Evolutionary conservation across 805 yeast genomes (phyloP), one percentile per base, ranked within the genome.

Genomic region (Candida khao-thaluensis): DNA sequence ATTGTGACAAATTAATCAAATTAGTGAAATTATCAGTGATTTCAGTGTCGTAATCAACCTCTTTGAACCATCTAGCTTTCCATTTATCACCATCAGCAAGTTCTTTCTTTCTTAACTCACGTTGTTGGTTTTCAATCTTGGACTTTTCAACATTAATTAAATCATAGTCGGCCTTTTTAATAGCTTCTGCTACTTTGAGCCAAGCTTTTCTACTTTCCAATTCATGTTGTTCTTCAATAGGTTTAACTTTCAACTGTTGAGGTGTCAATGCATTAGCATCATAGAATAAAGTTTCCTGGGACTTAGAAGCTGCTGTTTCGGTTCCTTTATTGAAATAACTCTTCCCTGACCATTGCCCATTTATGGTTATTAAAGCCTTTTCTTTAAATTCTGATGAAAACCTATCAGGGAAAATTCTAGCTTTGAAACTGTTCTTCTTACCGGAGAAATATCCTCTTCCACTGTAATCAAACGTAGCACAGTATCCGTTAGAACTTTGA

Each of bases 401-500:
- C 37, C 61, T 53, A 55, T 76, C 77, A 51, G 74, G 75, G 59
- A 59, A 85, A 44, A 93, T 72, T 56, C 91, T 77, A 17, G 95
- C 95, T 66, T 90, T 93, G 69, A 84, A 88, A 12, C 89, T 66
- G 67, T 93, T 90, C 71, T 90, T 91, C 72, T 90, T 91, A 53
- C 99, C 99, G 15, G 88, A 76, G 57, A 93, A 88, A 68, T 89
- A 93, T 22, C 99, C 99, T 63, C 93, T 81, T 23, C 99, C 99
- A 26, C 85, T 73, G 64, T 76, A 93, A 53, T 86, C 95, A 43
- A 93, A 67, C 21, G 75, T 72, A 11, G 89, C 76, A 45, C 74
- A 60, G 63, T 81, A 82, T 16, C 98, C 98, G 36, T 76, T 73
- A 10, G 93, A 82, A 32, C 88, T 72, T 63, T 85, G 95, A 57